A percentile compares a stretch with the other conserved stretches of the same genome.
Conservation (phyloP, 495 filamentous ascomycete species). For the Tuber brumale region DNA sequence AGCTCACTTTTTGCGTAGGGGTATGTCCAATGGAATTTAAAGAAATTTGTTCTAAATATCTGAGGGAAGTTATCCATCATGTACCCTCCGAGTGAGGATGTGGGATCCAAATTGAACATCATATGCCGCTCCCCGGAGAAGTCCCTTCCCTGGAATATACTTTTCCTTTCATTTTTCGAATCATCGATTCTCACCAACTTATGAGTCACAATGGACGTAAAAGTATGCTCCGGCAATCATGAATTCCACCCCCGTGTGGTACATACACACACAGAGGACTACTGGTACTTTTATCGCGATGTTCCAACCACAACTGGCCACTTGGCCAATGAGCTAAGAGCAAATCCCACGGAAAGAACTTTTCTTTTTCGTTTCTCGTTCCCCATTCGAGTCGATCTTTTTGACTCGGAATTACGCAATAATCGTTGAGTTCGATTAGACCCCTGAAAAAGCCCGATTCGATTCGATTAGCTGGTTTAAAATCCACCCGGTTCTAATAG, state of each 20-base stretch:
- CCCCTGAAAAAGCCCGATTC: not conserved
- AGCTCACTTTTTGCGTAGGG: not conserved
- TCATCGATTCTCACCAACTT: not conserved
- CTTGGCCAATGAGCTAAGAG: not conserved
- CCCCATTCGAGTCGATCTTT: not conserved
- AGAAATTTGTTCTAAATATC: not conserved
- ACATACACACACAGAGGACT: not conserved
- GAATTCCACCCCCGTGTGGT: not conserved
- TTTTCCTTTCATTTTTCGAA: not conserved
- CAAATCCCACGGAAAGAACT: not conserved
- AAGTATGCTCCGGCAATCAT: not conserved
- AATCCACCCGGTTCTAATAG: not conserved
- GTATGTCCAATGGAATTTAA: not conserved
- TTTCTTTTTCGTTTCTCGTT: not conserved
- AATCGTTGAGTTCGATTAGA: not conserved
- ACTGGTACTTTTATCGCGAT: not conserved
- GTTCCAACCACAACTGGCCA: not conserved
- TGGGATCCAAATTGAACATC: not conserved
- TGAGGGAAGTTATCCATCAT: not conserved
- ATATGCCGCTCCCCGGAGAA: not conserved
- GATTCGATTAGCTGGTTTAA: not conserved
- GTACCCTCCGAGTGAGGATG: not conserved
- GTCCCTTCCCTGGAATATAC: not conserved
- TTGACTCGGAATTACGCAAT: not conserved
- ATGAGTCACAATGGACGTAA: not conserved